Conservation (phyloP, 371 early-diverging fungal species). For the Zancudomyces culisetae region DNA sequence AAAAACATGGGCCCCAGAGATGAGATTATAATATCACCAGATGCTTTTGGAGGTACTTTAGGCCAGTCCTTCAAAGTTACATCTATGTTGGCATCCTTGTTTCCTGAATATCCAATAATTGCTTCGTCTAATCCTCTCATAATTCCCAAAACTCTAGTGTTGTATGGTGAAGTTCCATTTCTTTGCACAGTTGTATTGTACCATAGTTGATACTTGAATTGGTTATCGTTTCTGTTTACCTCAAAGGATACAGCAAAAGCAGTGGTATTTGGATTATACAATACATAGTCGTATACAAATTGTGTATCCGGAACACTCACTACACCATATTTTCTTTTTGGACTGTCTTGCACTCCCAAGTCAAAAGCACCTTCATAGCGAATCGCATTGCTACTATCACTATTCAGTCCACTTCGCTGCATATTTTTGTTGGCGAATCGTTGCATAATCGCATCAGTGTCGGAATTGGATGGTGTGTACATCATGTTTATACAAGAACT, state of each 20-base stretch:
- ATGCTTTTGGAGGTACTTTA: conserved; percentile 15
- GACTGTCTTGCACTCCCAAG: neutral
- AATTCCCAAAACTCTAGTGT: neutral
- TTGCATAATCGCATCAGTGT: conserved; percentile 1
- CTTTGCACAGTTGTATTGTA: conserved; percentile 1
- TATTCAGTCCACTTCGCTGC: neutral
- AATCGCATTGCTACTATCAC: neutral
- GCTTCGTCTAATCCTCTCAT: conserved; percentile 3
- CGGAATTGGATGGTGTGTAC: neutral
- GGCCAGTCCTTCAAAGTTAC: conserved; percentile 45
- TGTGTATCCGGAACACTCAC: conserved; percentile 1
- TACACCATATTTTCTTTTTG: neutral
- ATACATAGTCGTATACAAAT: neutral
- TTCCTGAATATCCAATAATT: conserved; percentile 4
- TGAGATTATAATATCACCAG: conserved; percentile 28
- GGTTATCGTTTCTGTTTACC: neutral
- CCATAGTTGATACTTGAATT: conserved; percentile 2
- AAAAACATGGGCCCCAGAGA: conserved; percentile 37
- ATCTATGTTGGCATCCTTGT: conserved; percentile 27
- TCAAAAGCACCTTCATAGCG: conserved; percentile 1
- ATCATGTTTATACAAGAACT: conserved; percentile 2
- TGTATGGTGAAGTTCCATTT: neutral
- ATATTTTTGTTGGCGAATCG: neutral
- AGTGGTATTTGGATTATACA: conserved; percentile 3
- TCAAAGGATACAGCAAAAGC: conserved; percentile 1